Conservation (phyloP, 805 yeast species). For the Yamadazyma laniorum region DNA sequence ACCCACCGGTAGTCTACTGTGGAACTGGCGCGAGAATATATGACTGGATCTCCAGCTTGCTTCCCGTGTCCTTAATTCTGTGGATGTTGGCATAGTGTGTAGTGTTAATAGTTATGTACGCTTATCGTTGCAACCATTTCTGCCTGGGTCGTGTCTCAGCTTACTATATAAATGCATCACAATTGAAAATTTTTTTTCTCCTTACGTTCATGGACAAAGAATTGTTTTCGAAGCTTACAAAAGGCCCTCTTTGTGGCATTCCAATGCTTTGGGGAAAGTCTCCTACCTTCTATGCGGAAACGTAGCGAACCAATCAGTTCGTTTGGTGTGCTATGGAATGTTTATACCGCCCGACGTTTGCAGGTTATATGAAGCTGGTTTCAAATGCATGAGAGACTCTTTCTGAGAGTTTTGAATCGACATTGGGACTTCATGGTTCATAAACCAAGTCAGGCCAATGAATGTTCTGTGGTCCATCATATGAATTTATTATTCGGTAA, state of each 20-base stretch:
- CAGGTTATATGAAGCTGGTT: neutral
- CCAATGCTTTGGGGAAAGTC: conserved; percentile 82
- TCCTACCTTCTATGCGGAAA: conserved; percentile 80
- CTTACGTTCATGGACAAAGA: conserved; percentile 67
- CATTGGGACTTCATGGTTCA: no score
- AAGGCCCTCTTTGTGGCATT: conserved; percentile 28
- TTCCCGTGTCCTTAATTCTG: conserved; percentile 32
- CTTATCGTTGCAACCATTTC: neutral
- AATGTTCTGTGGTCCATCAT: conserved; percentile 10
- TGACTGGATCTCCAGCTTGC: conserved; percentile 29
- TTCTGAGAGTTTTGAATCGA: conserved; percentile 14
- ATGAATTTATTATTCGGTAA: conserved; percentile 50
- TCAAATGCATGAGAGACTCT: neutral
- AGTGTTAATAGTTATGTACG: neutral
- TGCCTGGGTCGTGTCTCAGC: no score
- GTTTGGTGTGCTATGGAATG: conserved; percentile 13
- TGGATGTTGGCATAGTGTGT: conserved; percentile 17
- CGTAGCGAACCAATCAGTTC: conserved; percentile 35
- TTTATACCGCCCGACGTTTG: neutral
- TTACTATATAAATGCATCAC: no score
- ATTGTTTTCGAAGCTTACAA: conserved; percentile 75
- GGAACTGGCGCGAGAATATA: conserved; percentile 44
- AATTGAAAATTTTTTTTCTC: conserved; percentile 19
- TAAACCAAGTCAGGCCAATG: neutral
- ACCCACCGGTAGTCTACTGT: conserved; percentile 36